phyloP scores from a whole-genome alignment of 331 rosid species.

The Rhamnella rubrinervis region DNA sequence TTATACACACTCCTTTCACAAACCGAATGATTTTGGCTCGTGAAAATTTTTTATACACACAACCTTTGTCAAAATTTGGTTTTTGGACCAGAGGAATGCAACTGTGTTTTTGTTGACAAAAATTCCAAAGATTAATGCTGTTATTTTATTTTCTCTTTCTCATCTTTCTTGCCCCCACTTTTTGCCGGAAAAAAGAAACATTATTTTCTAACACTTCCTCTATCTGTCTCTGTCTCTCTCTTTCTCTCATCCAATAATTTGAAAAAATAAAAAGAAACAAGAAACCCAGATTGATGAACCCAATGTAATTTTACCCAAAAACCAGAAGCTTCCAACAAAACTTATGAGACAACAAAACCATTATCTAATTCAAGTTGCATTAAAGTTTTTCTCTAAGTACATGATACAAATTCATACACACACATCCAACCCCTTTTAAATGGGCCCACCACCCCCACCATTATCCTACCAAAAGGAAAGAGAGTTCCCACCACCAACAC shows the following conservation, averaged over 20 bases:
- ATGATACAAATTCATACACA: constrained; percentile 26
- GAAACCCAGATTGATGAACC: constrained; percentile 14
- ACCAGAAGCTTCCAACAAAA: constrained; percentile 37
- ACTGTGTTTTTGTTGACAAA: no score
- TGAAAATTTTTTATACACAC: no score
- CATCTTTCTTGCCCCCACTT: not conserved
- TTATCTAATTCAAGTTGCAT: constrained; percentile 55
- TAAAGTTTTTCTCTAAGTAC: constrained; percentile 43
- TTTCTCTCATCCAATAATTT: constrained; percentile 5
- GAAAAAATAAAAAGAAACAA: constrained; percentile 18
- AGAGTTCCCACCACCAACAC: constrained; percentile 50
- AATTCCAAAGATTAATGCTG: no score
- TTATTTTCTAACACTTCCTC: constrained; percentile 23
- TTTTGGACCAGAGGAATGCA: no score
- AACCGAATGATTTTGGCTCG: no score
- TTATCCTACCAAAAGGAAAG: constrained; percentile 32
- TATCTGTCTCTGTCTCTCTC: constrained; percentile 26
- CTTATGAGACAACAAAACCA: constrained; percentile 49
- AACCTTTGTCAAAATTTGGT: no score
- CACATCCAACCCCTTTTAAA: constrained; percentile 38
- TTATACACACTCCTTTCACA: no score
- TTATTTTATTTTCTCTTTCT: no score
- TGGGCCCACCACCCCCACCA: constrained; percentile 66
- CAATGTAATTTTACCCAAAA: constrained; percentile 22
- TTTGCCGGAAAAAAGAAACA: not conserved